Conservation (phyloP, 2,329 filamentous ascomycete genomes). For the Chalaropsis thielavioides region DNA sequence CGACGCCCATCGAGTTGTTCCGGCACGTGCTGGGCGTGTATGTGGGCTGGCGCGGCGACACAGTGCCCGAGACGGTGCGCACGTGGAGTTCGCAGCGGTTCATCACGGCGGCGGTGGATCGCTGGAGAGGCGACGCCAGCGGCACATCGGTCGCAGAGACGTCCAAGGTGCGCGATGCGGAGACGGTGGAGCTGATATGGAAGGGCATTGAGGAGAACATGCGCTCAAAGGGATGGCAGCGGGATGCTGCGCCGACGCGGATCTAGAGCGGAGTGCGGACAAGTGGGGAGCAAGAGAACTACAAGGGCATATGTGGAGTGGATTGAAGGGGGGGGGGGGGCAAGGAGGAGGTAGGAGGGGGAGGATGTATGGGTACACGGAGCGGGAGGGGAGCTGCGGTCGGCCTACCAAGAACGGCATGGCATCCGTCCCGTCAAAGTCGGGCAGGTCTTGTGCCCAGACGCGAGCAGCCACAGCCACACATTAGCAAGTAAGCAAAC, state of each 20-base stretch:
- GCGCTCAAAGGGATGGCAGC: conserved; percentile 69
- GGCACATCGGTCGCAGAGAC: conserved; percentile 30
- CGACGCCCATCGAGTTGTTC: conserved; percentile 75
- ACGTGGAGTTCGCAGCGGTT: conserved; percentile 72
- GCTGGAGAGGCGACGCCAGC: conserved; percentile 46
- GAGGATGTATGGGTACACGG: not conserved
- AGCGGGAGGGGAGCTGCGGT: too few relatives aligned
- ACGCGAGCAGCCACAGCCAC: not conserved
- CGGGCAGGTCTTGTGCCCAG: too few relatives aligned
- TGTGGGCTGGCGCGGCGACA: conserved; percentile 81
- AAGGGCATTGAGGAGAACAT: conserved; percentile 76
- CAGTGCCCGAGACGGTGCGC: conserved; percentile 60
- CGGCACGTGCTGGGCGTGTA: conserved; percentile 75
- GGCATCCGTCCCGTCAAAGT: too few relatives aligned
- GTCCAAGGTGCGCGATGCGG: conserved; percentile 68
- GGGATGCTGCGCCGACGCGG: conserved; percentile 48
- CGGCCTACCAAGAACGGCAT: too few relatives aligned
- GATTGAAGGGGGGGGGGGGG: not conserved
- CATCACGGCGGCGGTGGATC: conserved; percentile 64
- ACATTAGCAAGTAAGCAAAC: not conserved
- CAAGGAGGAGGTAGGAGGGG: not conserved
- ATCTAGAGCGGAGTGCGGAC: conserved; percentile 26
- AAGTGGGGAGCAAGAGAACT: not conserved
- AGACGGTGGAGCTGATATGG: conserved; percentile 90
- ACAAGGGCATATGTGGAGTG: not conserved